These are phyloP conservation scores for Farysia itapuensis DNA, from an alignment of 1,284 basidiomycete species.

Conservation along the genomic window DNA sequence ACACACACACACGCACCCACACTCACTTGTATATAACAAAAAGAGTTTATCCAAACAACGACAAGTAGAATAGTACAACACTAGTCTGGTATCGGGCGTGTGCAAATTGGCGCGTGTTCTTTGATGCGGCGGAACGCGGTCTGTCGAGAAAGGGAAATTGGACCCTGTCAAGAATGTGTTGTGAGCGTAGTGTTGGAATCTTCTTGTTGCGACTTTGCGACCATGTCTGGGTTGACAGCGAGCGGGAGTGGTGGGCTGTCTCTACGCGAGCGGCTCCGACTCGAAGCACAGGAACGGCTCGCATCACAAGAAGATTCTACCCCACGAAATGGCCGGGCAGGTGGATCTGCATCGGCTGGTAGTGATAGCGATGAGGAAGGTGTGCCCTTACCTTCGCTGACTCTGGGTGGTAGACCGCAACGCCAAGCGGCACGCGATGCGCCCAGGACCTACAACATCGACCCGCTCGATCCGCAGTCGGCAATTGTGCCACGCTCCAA, in stretches of 20 bases:
- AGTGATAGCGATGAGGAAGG: constrained; percentile 2
- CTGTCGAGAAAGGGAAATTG: no score
- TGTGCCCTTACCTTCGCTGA: background rate
- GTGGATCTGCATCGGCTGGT: background rate
- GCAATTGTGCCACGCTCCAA: constrained; percentile 10
- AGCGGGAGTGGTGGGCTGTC: constrained; percentile 5
- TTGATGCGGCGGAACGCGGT: no score
- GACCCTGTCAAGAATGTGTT: no score
- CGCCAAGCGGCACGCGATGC: constrained; percentile 26
- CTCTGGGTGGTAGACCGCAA: constrained; percentile 1
- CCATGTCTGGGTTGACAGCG: no score
- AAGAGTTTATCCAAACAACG: no score
- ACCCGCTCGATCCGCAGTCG: constrained; percentile 15
- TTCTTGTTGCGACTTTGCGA: no score
- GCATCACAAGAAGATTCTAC: background rate
- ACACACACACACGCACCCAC: no score
- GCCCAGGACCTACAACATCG: constrained; percentile 21
- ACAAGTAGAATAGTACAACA: no score
- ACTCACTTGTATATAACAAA: no score
- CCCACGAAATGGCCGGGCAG: background rate
- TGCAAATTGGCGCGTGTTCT: no score
- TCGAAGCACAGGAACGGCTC: constrained; percentile 22
- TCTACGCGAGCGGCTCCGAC: constrained; percentile 21
- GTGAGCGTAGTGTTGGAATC: no score
- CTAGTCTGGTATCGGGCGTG: no score